A percentile compares a stretch with the other conserved stretches of the same genome.
phyloP scores from a whole-genome alignment of 2,329 filamentous ascomycete genomes.

The Microsporum audouinii region DNA sequence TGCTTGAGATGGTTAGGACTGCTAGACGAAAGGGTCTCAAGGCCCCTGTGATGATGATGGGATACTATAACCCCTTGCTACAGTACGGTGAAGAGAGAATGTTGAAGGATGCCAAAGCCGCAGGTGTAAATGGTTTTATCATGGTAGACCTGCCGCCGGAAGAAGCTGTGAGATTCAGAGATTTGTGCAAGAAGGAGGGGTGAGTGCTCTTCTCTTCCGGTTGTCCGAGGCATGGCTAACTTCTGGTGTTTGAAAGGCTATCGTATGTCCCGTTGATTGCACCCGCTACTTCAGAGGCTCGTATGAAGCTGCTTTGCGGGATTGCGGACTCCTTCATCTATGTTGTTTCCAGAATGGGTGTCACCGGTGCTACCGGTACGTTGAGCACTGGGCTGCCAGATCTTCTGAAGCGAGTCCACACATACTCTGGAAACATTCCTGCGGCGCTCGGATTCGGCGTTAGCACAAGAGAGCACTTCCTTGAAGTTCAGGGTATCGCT shows the following conservation, averaged over 20 bases:
- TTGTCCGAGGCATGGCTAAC: background rate
- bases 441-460: conserved; percentile 93
- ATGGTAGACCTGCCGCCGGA: conserved; percentile 91
- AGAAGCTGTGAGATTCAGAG: conserved; percentile 85
- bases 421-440: conserved; percentile 80
- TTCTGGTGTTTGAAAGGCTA: conserved; percentile 42
- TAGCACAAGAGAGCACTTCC: conserved; percentile 87
- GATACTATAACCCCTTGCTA: conserved; percentile 94
- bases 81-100: conserved; percentile 89
- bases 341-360: conserved; percentile 92
- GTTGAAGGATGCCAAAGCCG: conserved; percentile 68
- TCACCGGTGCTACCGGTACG: conserved; percentile 78
- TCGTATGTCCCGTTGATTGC: conserved; percentile 97
- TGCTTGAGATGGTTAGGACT: conserved; percentile 71
- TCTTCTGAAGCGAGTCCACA: conserved; percentile 74
- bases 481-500: conserved; percentile 68
- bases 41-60: conserved; percentile 85
- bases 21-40: conserved; percentile 66
- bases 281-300: conserved; percentile 77
- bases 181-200: conserved; percentile 67
- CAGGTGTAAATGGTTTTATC: conserved; percentile 91
- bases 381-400: conserved; percentile 72
- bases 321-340: conserved; percentile 99
- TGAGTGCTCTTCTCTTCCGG: conserved; percentile 31
- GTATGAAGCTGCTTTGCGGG: conserved; percentile 91